Evolutionary conservation across 2,329 filamentous ascomycete species (phyloP), one percentile per base, ranked within the genome.

Genomic region (Lachnellula cervina): DNA sequence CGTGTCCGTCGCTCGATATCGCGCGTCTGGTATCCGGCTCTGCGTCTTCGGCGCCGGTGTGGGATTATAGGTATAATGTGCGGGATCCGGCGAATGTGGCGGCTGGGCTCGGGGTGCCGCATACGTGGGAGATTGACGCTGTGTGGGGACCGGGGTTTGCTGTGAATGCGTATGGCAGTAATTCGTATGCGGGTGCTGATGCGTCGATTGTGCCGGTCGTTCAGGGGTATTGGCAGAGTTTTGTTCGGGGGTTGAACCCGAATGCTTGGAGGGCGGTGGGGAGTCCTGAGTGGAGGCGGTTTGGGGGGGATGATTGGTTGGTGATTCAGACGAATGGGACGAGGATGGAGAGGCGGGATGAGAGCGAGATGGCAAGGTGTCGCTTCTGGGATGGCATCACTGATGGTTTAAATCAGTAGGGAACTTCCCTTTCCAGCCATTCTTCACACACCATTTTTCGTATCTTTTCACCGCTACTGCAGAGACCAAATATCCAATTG

Each of bases 161-260:
- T 21, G 21, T 21, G 2, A 2, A 21, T 21, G 2, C 21, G 21
- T 21, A 21, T 21, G 21, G n/a, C n/a, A n/a, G n/a, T 21, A 2
- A 21, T 21, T 4, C 21, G 21, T 21, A 21, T 21, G 21, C 21
- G 4, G 54, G 54, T 8, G 70, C 71, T 14, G 90, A 90, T 62
- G 78, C 74, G 1, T 66, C 67, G 0, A 83, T 86, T 7, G 76
- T 88, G 1, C 74, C 79, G 0, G 70, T 87, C 0, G 77, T 87
- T 32, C 85, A 89, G 64, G 79, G 76, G 0, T 91, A 90, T 69
- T 90, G 86, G 86, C 81, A 83, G 2, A 88, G 84, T 61, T 91
- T 91, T 66, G 81, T 91, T 57, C 73, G 79, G 32, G 76, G 75
- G 0, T 76, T 82, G 44, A 76, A 91, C 67, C 88, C 88, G 0